A percentile compares a stretch with the other conserved stretches of the same genome.
Conservation (phyloP, 2,329 filamentous ascomycete species). For the Botrytis fragariae region DNA sequence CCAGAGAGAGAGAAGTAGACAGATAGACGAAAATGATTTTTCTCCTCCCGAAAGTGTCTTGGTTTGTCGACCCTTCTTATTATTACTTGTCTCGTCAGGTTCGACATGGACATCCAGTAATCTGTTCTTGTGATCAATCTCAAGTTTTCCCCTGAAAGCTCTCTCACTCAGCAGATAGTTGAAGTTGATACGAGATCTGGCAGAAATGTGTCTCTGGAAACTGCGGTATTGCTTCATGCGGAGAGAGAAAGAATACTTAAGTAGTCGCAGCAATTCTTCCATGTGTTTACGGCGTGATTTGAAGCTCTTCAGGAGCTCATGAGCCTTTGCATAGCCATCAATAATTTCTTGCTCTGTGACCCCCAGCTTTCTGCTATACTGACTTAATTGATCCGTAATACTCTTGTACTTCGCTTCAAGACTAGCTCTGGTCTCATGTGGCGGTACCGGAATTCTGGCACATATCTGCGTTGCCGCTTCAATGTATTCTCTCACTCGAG, state of each 20-base stretch:
- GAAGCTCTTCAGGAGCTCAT: constrained; percentile 44
- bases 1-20: constrained; percentile 88
- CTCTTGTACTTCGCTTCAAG: constrained; percentile 54
- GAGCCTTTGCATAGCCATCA: constrained; percentile 43
- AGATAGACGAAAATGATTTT: constrained; percentile 97
- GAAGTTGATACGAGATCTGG: constrained; percentile 82
- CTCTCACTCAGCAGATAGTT: constrained; percentile 85
- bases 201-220: constrained; percentile 82
- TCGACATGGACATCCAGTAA: constrained; percentile 75
- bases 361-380: constrained; percentile 57
- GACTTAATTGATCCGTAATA: constrained; percentile 57
- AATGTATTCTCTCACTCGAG: constrained; percentile 53
- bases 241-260: constrained; percentile 61
- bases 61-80: constrained; percentile 71
- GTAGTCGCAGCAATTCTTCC: constrained; percentile 41
- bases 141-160: constrained; percentile 78
- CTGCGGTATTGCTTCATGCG: constrained; percentile 74
- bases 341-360: constrained; percentile 64
- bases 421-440: constrained; percentile 59
- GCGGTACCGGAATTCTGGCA: constrained; percentile 59
- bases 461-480: constrained; percentile 54
- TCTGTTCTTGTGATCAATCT: constrained; percentile 73
- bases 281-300: constrained; percentile 47
- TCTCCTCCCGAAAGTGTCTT: constrained; percentile 94
- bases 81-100: constrained; percentile 66